Evolutionary conservation across 306 rosid genomes (phyloP).

Genomic region (Castanea mollissima): DNA sequence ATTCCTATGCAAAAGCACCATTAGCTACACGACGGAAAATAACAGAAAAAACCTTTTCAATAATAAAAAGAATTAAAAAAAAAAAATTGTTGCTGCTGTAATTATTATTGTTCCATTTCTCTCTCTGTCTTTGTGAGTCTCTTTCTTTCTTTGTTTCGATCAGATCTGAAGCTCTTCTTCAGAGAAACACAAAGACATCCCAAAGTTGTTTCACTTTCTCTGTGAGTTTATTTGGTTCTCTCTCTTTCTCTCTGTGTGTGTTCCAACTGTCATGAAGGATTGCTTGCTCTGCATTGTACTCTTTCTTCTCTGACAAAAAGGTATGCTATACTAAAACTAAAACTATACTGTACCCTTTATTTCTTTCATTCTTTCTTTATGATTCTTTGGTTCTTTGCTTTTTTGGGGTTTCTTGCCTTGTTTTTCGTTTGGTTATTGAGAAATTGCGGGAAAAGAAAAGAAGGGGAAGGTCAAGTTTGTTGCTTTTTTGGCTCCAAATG

Average conservation of each 20-base stretch:
- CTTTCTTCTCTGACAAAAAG: conserved; percentile 50
- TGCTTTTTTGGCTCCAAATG: conserved; percentile 22
- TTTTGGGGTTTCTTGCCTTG: conserved; percentile 16
- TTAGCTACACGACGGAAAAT: conserved; percentile 31
- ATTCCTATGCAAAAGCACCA: conserved; percentile 14
- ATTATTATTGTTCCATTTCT: conserved; percentile 23
- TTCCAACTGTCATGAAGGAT: conserved; percentile 40
- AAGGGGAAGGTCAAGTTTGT: conserved; percentile 17
- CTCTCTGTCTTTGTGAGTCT: conserved; percentile 23
- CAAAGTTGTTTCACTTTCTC: conserved; percentile 58
- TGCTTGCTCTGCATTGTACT: conserved; percentile 47
- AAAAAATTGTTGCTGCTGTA: conserved; percentile 10
- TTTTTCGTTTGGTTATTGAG: conserved; percentile 18
- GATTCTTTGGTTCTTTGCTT: conserved; percentile 23
- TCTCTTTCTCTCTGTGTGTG: conserved; percentile 11
- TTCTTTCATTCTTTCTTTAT: conserved; percentile 12
- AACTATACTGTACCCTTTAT: conserved; percentile 1
- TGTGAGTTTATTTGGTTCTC: conserved; percentile 16
- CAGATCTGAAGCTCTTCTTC: conserved; percentile 79
- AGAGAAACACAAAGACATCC: conserved; percentile 30
- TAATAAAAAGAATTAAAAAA: not conserved
- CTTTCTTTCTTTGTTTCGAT: conserved; percentile 43
- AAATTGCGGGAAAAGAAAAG: conserved; percentile 23
- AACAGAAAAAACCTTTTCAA: conserved; percentile 7
- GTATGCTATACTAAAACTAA: no score